Evolutionary conservation across 176 grass and related monocot species (phyloP), one percentile per base, ranked within the genome.

Genomic region (Bothriochloa decipiens): DNA sequence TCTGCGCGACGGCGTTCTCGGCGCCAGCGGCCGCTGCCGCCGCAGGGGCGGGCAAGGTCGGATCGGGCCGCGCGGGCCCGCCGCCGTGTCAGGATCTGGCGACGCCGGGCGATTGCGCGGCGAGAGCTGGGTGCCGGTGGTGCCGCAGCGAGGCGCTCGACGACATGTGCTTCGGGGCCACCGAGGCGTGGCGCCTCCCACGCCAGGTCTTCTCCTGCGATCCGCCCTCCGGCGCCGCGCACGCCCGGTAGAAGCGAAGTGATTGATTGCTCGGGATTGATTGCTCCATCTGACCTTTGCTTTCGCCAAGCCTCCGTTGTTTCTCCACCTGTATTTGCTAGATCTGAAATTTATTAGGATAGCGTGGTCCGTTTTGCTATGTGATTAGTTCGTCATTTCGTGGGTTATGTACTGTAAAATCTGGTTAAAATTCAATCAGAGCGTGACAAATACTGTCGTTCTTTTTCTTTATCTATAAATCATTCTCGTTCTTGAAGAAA

Each of bases 101-200:
- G 69, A 88, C 76, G 61, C 75, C 28, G 6, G 63, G 36, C 32
- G 82, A 92, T 33, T 97, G 95, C 79, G 61, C 77, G 40, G 79
- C 72, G 29, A 87, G 79, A 68, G 72, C 67, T 17, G 83, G 82
- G 55, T 97, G 95, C 85, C 84, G 86, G 75, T 97, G 92, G 92
- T 97, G 92, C 91, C 88, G 82, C 62, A 93, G 95, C 83, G 90
- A 93, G 69, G 86, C 82, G 65, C 86, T 97, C 65, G 95, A 97
- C 53, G 95, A 94, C 81, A 97, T 97, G 95, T 97, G 95, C 90
- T 97, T 94, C 88, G 95, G 77, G 28, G 81, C 86, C 16, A 74
- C 88, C 55, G 91, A 97, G 90, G 95, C 92, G 27, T 90, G 91
- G 95, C 90, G 95, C 66, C 84, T 97, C 43, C 95, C 95, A 27